phyloP scores from a whole-genome alignment of 768 basidiomycete genomes.

The Cystobasidium ongulense region DNA sequence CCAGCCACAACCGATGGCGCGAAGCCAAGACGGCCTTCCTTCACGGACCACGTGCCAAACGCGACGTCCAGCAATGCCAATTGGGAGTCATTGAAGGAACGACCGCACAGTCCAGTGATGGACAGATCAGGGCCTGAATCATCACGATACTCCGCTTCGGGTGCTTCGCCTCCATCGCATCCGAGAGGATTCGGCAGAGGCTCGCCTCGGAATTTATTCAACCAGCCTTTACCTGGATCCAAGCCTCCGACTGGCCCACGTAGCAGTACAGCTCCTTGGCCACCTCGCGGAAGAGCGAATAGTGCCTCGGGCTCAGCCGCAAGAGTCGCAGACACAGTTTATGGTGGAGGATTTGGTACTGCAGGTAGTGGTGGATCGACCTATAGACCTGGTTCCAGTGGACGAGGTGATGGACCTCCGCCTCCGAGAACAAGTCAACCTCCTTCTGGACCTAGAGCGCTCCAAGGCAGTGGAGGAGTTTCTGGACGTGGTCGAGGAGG shows the following conservation, averaged over 20 bases:
- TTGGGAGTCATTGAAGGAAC: neutral
- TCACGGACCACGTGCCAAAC: neutral
- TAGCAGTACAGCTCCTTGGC: neutral
- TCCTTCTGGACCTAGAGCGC: slow-evolving; percentile 12
- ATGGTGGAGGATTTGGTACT: slow-evolving; percentile 10
- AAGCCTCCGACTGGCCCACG: neutral
- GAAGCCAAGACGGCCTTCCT: neutral
- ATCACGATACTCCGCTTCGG: neutral
- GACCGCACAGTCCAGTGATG: neutral
- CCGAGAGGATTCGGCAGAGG: neutral
- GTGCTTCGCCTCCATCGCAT: neutral
- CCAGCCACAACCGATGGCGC: neutral
- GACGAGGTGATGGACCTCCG: neutral
- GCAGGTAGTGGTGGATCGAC: neutral
- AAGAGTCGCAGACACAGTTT: neutral
- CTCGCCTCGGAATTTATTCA: neutral
- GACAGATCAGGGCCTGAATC: neutral
- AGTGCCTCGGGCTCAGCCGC: neutral
- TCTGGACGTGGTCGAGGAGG: neutral
- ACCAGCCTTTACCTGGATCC: neutral
- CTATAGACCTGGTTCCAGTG: slow-evolving; percentile 7
- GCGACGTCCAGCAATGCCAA: neutral
- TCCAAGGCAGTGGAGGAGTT: neutral
- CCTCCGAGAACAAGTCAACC: slow-evolving; percentile 17
- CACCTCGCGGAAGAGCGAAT: neutral